Conservation (phyloP, 2,329 filamentous ascomycete species). For the Colletotrichum sp. region DNA sequence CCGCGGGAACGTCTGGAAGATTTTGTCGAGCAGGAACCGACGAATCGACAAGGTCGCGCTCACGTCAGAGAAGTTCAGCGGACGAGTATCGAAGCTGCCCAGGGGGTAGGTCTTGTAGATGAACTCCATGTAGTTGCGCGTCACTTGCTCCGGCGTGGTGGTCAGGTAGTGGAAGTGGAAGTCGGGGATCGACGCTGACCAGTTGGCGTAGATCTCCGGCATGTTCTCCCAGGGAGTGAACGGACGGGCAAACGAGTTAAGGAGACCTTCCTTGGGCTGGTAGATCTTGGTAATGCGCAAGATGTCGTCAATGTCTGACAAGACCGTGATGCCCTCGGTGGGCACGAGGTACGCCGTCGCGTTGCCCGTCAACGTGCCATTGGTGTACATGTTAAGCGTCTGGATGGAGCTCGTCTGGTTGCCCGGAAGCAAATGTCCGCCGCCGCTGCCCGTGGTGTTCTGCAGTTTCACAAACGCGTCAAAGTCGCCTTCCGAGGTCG, state of each 20-base stretch:
- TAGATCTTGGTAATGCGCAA: conserved; percentile 84
- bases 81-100: conserved; percentile 78
- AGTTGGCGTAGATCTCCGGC: conserved; percentile 79
- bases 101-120: conserved; percentile 81
- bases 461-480: conserved; percentile 71
- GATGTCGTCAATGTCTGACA: conserved; percentile 83
- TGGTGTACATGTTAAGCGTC: conserved; percentile 70
- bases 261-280: conserved; percentile 72
- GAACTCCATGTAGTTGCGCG: conserved; percentile 79
- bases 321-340: conserved; percentile 69
- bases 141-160: conserved; percentile 79
- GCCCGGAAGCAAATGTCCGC: conserved; percentile 60
- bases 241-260: conserved; percentile 77
- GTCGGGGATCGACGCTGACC: conserved; percentile 68
- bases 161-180: conserved; percentile 84
- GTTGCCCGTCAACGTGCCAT: conserved; percentile 71
- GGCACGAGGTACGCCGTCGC: conserved; percentile 80
- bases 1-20: conserved; percentile 77
- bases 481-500: conserved; percentile 73
- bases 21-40: conserved; percentile 69
- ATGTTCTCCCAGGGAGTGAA: conserved; percentile 80
- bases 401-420: conserved; percentile 71
- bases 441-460: conserved; percentile 56
- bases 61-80: conserved; percentile 80
- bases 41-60: conserved; percentile 75